Conservation (phyloP, 2,329 filamentous ascomycete genomes). For the Phaeomoniella chlamydospora region DNA sequence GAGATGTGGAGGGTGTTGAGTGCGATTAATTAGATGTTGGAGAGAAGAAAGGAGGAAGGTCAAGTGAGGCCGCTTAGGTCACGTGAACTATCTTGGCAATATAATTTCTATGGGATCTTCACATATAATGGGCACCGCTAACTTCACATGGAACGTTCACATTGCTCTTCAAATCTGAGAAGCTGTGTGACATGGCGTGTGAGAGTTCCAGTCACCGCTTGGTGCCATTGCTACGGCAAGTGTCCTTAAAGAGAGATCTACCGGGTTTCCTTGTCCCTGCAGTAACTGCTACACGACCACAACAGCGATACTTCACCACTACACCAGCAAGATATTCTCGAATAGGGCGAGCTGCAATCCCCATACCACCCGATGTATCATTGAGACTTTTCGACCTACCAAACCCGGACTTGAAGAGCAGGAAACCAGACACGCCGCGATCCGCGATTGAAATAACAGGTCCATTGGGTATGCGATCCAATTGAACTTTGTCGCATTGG, state of each 20-base stretch:
- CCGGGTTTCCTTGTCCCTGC: slow-evolving; percentile 53
- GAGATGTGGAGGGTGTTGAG: background rate
- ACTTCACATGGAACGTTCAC: background rate
- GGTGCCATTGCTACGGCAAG: slow-evolving; percentile 6
- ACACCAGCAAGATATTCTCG: slow-evolving; percentile 58
- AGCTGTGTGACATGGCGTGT: background rate
- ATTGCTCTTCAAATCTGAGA: background rate
- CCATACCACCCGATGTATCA: slow-evolving; percentile 71
- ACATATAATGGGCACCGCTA: background rate
- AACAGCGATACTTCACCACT: slow-evolving; percentile 52
- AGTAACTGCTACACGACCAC: slow-evolving; percentile 33
- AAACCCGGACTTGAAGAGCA: slow-evolving; percentile 41
- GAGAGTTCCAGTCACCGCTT: background rate
- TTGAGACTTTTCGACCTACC: slow-evolving; percentile 54
- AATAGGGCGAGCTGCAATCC: slow-evolving; percentile 68
- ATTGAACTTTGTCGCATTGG: background rate
- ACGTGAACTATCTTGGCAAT: background rate
- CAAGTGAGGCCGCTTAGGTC: background rate
- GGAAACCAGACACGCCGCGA: slow-evolving; percentile 46
- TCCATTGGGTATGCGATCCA: slow-evolving; percentile 49
- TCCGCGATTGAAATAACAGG: slow-evolving; percentile 60
- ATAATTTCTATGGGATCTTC: background rate
- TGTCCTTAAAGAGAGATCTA: slow-evolving; percentile 3
- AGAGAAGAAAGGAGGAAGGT: background rate
- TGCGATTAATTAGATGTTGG: background rate